These are phyloP conservation scores for Dryas alaskensis DNA, from an alignment of 306 rosid genomes.

Conservation along the genomic window DNA sequence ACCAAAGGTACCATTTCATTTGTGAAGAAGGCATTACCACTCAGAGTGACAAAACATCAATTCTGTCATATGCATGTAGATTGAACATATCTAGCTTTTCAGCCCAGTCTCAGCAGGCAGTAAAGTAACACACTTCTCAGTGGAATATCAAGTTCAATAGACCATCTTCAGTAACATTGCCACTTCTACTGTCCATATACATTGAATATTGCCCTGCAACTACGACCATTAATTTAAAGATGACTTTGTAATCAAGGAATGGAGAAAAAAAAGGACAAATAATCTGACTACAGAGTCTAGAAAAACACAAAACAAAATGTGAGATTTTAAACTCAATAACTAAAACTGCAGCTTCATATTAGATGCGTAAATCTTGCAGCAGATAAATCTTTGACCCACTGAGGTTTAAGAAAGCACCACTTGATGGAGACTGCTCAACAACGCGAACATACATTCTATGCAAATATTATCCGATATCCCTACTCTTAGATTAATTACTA, in stretches of 20 bases:
- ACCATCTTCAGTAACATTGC: slow-evolving; percentile 13
- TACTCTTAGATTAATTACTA: no score
- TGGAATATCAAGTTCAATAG: slow-evolving; percentile 9
- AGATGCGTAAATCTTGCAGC: background rate
- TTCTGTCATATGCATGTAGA: slow-evolving; percentile 22
- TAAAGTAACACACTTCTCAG: background rate
- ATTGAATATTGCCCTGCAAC: slow-evolving; percentile 12
- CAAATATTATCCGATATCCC: no score
- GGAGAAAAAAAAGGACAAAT: background rate
- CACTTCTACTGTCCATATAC: background rate
- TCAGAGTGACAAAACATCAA: slow-evolving; percentile 30
- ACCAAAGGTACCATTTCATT: slow-evolving; percentile 53
- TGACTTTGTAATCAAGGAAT: background rate
- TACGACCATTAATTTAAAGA: slow-evolving; percentile 8
- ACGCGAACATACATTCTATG: no score
- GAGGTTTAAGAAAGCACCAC: background rate
- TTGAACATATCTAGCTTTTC: slow-evolving; percentile 34
- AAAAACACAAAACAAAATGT: background rate
- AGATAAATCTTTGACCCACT: background rate
- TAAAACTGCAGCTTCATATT: background rate
- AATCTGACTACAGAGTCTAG: no score
- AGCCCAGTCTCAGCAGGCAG: slow-evolving; percentile 24
- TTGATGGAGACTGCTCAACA: no score
- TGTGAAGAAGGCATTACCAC: slow-evolving; percentile 60
- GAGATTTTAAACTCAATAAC: background rate